These are phyloP conservation scores for Metschnikowia lochheadii DNA, from an alignment of 805 yeast genomes.

Conservation along the genomic window DNA sequence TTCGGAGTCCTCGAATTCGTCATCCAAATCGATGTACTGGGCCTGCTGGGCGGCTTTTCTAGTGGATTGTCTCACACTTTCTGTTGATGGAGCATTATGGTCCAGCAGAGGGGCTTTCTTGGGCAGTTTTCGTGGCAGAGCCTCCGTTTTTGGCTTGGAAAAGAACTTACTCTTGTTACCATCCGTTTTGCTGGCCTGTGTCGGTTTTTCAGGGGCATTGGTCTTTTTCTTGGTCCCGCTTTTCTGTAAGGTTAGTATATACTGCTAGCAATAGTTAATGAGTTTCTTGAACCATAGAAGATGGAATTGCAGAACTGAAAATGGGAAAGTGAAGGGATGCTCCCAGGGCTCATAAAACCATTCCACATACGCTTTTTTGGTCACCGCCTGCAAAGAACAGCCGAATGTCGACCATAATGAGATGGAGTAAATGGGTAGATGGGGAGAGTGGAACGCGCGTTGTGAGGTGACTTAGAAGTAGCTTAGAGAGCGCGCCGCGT, in stretches of 20 bases:
- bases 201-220: not conserved
- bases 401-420: conserved; percentile 18
- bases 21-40: conserved; percentile 15
- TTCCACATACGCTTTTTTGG: not conserved
- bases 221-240: not conserved
- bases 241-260: not conserved
- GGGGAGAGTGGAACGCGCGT: not conserved
- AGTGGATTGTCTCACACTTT: conserved; percentile 9
- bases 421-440: not conserved
- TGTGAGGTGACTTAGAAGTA: not conserved
- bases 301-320: no score
- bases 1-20: conserved; percentile 21
- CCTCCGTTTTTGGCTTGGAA: not conserved
- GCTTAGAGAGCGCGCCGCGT: not conserved
- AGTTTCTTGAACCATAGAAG: no score
- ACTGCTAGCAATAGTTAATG: no score
- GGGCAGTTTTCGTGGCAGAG: not conserved
- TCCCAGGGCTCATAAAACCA: no score
- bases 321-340: no score
- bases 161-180: not conserved
- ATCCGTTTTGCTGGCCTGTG: not conserved
- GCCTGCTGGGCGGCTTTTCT: conserved; percentile 11
- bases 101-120: not conserved
- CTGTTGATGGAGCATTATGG: not conserved
- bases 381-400: conserved; percentile 16